phyloP scores from a whole-genome alignment of 2,329 filamentous ascomycete species.

The Venturia oleaginea region DNA sequence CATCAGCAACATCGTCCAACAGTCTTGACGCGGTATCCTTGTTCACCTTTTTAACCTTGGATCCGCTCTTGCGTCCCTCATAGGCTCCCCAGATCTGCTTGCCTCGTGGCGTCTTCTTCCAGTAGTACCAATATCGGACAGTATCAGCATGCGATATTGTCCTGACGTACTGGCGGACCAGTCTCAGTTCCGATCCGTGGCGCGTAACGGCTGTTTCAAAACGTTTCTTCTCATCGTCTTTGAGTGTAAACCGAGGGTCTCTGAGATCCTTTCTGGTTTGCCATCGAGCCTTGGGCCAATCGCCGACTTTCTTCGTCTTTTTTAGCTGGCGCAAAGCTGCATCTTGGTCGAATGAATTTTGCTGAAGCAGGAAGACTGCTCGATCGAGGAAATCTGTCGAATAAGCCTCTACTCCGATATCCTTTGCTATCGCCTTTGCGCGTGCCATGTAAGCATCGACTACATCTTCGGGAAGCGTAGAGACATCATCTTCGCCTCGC shows the following conservation, averaged over 20 bases:
- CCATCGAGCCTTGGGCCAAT: conserved; percentile 22
- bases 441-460: conserved; percentile 70
- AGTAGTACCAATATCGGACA: conserved; percentile 91
- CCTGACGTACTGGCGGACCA: conserved; percentile 77
- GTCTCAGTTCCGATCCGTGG: conserved; percentile 81
- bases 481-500: conserved; percentile 35
- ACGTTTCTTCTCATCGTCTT: conserved; percentile 68
- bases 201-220: conserved; percentile 89
- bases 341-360: conserved; percentile 62
- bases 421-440: conserved; percentile 54
- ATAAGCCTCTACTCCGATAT: conserved; percentile 60
- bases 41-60: conserved; percentile 62
- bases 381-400: conserved; percentile 86
- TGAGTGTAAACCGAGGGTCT: conserved; percentile 61
- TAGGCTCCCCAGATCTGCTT: conserved; percentile 85
- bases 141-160: conserved; percentile 70
- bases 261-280: conserved; percentile 65
- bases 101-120: conserved; percentile 89
- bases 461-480: conserved; percentile 43
- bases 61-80: conserved; percentile 69
- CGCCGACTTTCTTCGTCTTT: conserved; percentile 34
- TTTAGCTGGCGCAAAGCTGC: conserved; percentile 61
- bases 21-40: conserved; percentile 55
- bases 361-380: conserved; percentile 64
- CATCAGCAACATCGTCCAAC: conserved; percentile 85